Percentiles rank a stretch among this genome's conserved stretches.
These are phyloP conservation scores for Cercospora zeina DNA, from an alignment of 2,329 filamentous ascomycete genomes.

Conservation along the genomic window DNA sequence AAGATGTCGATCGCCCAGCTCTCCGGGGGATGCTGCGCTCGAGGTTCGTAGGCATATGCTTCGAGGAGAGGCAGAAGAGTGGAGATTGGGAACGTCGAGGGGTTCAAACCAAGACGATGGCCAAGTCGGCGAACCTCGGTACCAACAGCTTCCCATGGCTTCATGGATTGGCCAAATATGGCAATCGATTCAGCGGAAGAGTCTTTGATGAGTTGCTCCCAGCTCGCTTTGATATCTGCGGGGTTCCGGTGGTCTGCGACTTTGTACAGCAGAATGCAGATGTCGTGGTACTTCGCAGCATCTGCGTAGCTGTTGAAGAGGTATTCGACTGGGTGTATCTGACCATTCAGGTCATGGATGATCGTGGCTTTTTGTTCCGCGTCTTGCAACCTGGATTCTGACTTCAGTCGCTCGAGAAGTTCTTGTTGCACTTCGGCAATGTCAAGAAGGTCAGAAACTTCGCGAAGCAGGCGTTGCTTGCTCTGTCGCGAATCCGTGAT, in stretches of 20 bases:
- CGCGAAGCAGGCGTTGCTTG: constrained; percentile 81
- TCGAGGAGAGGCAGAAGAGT: constrained; percentile 58
- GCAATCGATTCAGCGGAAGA: constrained; percentile 55
- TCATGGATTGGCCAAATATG: constrained; percentile 43
- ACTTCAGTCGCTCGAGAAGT: constrained; percentile 72
- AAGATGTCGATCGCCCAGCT: constrained; percentile 67
- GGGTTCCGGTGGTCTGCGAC: constrained; percentile 87
- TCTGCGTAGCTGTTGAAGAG: constrained; percentile 94
- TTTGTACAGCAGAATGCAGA: constrained; percentile 90
- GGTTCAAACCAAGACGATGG: constrained; percentile 47
- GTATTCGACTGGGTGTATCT: constrained; percentile 75
- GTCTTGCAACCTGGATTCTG: constrained; percentile 67
- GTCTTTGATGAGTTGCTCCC: constrained; percentile 76
- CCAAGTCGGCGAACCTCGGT: constrained; percentile 60
- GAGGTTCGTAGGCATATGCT: constrained; percentile 54
- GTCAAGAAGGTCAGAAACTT: constrained; percentile 82
- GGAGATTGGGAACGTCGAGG: constrained; percentile 40
- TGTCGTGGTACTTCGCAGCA: constrained; percentile 86
- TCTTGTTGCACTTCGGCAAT: constrained; percentile 95
- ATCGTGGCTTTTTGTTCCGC: constrained; percentile 66
- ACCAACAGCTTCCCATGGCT: constrained; percentile 71
- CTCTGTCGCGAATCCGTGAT: constrained; percentile 60
- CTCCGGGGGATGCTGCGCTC: constrained; percentile 52
- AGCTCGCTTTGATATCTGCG: constrained; percentile 78
- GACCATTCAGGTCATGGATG: constrained; percentile 61